Base-by-base conservation (phyloP, 352 stramenopile genomes). In the Pythium folliculosum region DNA sequence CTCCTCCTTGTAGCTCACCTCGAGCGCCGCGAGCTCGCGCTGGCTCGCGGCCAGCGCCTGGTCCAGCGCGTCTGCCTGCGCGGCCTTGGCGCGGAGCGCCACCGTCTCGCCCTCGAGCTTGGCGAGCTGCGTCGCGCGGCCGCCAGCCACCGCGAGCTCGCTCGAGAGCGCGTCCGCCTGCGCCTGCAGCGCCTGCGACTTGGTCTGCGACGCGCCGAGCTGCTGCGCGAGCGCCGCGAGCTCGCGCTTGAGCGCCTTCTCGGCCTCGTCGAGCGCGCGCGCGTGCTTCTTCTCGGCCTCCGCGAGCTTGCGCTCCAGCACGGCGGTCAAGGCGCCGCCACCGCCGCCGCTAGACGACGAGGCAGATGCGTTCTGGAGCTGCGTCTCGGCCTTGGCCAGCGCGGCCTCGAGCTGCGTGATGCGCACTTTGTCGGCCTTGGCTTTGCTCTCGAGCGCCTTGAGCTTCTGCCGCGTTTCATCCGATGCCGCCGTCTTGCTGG, bases 1-100 rank as follows among this genome's bases (percentile, higher is more conserved):
- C 65, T 98, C 91, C 60, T 97, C 89, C 22, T 81, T 85, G 73
- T 96, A 96, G 63, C 84, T 91, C 35, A 69, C 72, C 50, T 94
- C 86, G 22, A 95, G 77, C 25, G 84, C 88, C 21, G 49, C 56
- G 21, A 81, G 70, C 57, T 85, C 63, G 7, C 63, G 23, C 48
- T 77, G 76, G 5, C 72, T 66, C 22, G 60, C 57, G 6, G 56
- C 61, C 8, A 95, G 70, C 27, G 91, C 82, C 10, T 69, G 69
- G 1, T 66, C 64, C n/a, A 94, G 73, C n/a, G 75, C 45, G 5
- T 76, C 69, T 1, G 82, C 82, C n/a, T 87, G 66, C 0, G 77
- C 74, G 0, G 83, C 82, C 58, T 91, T 77, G 17, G 77, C 56
- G 7, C 84, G 82, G 12, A 92, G 64, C 43, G 55, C 65, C 0